These are phyloP conservation scores for Zygosaccharomyces kombuchaensis DNA, from an alignment of 805 yeast genomes.

Conservation along the genomic window DNA sequence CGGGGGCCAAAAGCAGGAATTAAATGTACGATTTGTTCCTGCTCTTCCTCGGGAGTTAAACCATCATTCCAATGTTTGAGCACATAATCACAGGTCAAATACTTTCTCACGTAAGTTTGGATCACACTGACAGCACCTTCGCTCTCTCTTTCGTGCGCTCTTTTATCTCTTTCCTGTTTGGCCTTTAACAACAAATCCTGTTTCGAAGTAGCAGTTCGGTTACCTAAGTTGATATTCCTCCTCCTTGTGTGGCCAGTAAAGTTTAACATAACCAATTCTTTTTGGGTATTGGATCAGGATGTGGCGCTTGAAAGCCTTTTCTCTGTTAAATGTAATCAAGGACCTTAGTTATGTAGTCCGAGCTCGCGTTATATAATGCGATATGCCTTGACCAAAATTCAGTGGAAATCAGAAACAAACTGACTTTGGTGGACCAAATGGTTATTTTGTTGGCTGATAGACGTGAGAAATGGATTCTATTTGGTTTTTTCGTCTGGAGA, in stretches of 20 bases:
- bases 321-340: neutral
- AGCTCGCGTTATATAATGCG: neutral
- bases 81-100: constrained; percentile 32
- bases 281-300: neutral
- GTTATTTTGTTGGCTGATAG: neutral
- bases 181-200: constrained; percentile 56
- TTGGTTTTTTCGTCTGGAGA: constrained; percentile 42
- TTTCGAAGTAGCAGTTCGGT: constrained; percentile 37
- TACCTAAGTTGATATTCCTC: constrained; percentile 58
- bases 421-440: neutral
- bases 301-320: neutral
- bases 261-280: constrained; percentile 37
- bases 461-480: constrained; percentile 15
- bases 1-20: constrained; percentile 34
- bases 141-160: constrained; percentile 53
- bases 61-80: constrained; percentile 21
- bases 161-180: constrained; percentile 55
- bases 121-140: constrained; percentile 47
- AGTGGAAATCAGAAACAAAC: neutral
- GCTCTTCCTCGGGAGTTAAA: constrained; percentile 19
- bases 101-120: constrained; percentile 46
- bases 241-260: constrained; percentile 64
- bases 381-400: neutral
- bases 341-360: neutral
- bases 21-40: constrained; percentile 17